A percentile compares a stretch with the other conserved stretches of the same genome.
These are phyloP conservation scores for Kodamaea sp. DNA, from an alignment of 1,139 yeast genomes.

Conservation along the genomic window DNA sequence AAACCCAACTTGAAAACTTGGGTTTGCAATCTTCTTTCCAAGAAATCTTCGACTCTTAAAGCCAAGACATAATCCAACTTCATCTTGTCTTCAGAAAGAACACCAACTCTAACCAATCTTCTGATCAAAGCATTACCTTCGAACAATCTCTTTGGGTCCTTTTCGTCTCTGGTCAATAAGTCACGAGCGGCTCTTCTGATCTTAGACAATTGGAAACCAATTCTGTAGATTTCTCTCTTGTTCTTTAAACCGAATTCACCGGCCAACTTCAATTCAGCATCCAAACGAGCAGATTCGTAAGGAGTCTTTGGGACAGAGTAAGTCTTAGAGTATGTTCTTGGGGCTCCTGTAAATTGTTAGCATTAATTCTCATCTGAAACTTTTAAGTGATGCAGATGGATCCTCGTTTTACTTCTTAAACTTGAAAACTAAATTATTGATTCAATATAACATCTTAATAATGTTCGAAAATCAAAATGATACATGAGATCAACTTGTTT, in stretches of 20 bases:
- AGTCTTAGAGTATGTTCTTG: conserved; percentile 99
- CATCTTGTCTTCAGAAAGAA: conserved; percentile 98
- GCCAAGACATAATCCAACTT: conserved; percentile 99
- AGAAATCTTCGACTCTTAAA: conserved; percentile 96
- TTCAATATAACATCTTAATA: neutral
- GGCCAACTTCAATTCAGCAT: conserved; percentile 97
- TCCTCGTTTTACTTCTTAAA: too few relatives aligned
- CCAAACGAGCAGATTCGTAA: conserved; percentile 98
- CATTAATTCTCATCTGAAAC: conserved; percentile 9
- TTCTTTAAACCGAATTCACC: conserved; percentile 99
- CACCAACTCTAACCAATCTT: conserved; percentile 98
- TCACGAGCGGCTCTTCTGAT: conserved; percentile 99
- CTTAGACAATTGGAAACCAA: conserved; percentile 97
- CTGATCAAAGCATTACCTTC: conserved; percentile 99
- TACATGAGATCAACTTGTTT: conserved; percentile 1
- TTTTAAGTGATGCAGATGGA: too few relatives aligned
- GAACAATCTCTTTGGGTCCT: conserved; percentile 99
- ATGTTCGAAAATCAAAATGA: neutral
- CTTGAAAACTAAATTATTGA: conserved; percentile 3
- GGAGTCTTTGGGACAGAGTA: conserved; percentile 99
- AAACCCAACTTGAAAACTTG: conserved; percentile 99
- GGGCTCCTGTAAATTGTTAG: conserved; percentile 66
- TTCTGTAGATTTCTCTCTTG: conserved; percentile 99
- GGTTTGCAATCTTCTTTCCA: conserved; percentile 99
- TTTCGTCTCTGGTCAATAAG: conserved; percentile 98